Base-by-base conservation (phyloP, 441 rosid genomes). In the Arabidopsis lyrata region DNA sequence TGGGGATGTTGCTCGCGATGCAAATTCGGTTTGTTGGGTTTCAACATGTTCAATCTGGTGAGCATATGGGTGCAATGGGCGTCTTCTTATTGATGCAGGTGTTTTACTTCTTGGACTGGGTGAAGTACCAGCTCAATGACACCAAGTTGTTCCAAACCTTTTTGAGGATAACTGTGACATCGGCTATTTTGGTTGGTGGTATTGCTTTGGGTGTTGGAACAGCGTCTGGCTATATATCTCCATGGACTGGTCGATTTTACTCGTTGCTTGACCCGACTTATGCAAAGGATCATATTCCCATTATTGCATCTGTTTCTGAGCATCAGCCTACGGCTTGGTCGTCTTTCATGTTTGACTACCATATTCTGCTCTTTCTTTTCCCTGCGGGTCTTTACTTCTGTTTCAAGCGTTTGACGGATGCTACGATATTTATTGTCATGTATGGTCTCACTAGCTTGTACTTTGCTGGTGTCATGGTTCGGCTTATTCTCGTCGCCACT, bases 281-380 rank as follows among this genome's bases (percentile, higher is more conserved):
- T 2, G 98, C 99, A 2, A 95, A 95, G 84, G 98, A 89, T 84
- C 95, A 93, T 72, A 95, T 93, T 64, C 99, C 99, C 45, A 95
- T 93, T 48, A 95, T 93, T 77, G 99, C 99, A 15, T 95, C 99
- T 63, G 99, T 95, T 57, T 95, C 99, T 18, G 98, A 95, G 88
- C 99, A 95, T 87, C 99, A 95, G 81, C 99, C 99, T 53, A 95
- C 99, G 0, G 99, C 99, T 0, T 95, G 99, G 98, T 95, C 99
- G 39, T 95, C 99, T 61, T 95, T 93, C 88, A 93, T 93, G 99
- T 95, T 93, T 78, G 99, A 95, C 66, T 95, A 88, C 76, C 99
- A 93, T 68, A 95, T 93, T 69, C 85, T 95, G 72, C 98, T 95
- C 76, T 87, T 95, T 89, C 95, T 95, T 78, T 95, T 95, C 87